These are phyloP conservation scores for Carex cristatella DNA, from an alignment of 176 grass and related monocot genomes.

Conservation along the genomic window DNA sequence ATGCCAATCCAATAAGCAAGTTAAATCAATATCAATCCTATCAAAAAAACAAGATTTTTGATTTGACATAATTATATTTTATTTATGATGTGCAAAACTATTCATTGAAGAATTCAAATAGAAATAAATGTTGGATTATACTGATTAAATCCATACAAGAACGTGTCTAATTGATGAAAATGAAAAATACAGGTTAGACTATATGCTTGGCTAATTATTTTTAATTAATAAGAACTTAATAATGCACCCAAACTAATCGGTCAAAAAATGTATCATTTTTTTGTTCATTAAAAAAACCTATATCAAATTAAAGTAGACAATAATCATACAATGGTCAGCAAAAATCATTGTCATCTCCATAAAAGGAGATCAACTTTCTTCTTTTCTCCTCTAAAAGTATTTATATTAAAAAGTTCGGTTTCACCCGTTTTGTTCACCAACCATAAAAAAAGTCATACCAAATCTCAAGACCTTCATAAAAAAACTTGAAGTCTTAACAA, in stretches of 20 bases:
- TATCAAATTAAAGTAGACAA: not conserved
- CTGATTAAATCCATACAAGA: too few species aligned
- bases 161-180: too few species aligned
- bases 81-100: not conserved
- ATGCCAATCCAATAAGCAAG: not conserved
- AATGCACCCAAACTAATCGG: not conserved
- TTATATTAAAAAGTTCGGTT: not conserved
- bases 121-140: not conserved
- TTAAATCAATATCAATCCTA: not conserved
- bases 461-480: not conserved
- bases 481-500: not conserved
- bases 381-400: slow-evolving; percentile 7
- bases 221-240: not conserved
- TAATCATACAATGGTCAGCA: not conserved
- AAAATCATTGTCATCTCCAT: not conserved
- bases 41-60: not conserved
- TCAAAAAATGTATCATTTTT: not conserved
- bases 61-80: not conserved
- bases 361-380: not conserved
- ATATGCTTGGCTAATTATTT: not conserved
- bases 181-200: not conserved
- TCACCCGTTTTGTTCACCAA: slow-evolving; percentile 5
- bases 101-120: not conserved
- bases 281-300: not conserved
- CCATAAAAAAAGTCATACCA: slow-evolving; percentile 9